A percentile compares a stretch with the other conserved stretches of the same genome.
Conservation (phyloP, 2,329 filamentous ascomycete genomes). For the Aureobasidium sp. region DNA sequence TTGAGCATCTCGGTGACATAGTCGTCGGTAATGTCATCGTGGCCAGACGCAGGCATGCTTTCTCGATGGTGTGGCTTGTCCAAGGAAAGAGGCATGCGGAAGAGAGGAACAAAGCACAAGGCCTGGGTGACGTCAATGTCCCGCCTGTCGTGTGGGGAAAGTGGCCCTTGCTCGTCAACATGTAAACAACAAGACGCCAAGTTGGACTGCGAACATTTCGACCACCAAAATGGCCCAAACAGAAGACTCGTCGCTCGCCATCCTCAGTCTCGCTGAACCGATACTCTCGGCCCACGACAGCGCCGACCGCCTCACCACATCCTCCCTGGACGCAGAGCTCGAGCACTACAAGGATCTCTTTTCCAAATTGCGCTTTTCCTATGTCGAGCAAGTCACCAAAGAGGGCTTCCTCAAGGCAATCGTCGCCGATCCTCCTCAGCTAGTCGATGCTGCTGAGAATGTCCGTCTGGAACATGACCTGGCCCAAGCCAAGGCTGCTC, state of each 20-base stretch:
- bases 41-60: conserved; percentile 12
- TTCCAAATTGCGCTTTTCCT: conserved; percentile 90
- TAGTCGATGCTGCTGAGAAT: conserved; percentile 78
- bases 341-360: conserved; percentile 92
- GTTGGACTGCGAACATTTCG: background rate
- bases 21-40: conserved; percentile 54
- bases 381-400: conserved; percentile 97
- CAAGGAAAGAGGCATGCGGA: background rate
- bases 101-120: background rate
- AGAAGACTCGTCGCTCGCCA: conserved; percentile 49
- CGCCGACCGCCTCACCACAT: conserved; percentile 54
- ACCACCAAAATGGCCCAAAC: conserved; percentile 19
- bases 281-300: conserved; percentile 25
- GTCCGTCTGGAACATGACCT: conserved; percentile 64
- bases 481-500: conserved; percentile 59
- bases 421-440: conserved; percentile 78
- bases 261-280: conserved; percentile 37
- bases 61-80: background rate
- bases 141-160: background rate
- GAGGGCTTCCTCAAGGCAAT: conserved; percentile 94
- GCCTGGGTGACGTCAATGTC: background rate
- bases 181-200: conserved; percentile 1
- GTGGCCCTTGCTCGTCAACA: background rate
- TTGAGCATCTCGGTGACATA: conserved; percentile 73
- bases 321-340: conserved; percentile 72